A percentile compares a stretch with the other conserved stretches of the same genome.
phyloP scores from a whole-genome alignment of 352 stramenopile genomes.

The Phytophthora macrochlamydospora region DNA sequence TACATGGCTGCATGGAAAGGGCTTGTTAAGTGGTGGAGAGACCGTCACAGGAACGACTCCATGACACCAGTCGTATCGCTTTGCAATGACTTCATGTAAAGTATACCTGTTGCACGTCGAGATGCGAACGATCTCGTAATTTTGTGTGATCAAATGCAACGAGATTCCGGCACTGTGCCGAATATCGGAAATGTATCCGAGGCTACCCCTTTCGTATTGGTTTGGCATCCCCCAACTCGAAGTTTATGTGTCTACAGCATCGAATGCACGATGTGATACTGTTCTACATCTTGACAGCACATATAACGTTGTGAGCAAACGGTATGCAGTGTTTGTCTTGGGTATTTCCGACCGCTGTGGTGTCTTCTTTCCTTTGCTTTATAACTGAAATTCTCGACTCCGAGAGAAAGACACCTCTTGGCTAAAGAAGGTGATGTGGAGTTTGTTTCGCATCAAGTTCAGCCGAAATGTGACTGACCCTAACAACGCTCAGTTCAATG shows the following conservation, averaged over 20 bases:
- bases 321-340: constrained; percentile 6
- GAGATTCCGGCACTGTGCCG: not conserved
- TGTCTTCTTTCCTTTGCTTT: constrained; percentile 4
- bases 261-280: constrained; percentile 1
- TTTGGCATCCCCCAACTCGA: not conserved
- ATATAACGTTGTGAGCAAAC: constrained; percentile 6
- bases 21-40: not conserved
- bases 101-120: not conserved
- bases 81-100: not conserved
- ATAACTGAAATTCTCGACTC: constrained; percentile 10
- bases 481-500: constrained; percentile 9
- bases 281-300: constrained; percentile 14
- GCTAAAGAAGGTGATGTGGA: not conserved
- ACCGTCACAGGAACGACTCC: not conserved
- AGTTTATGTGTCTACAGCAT: not conserved
- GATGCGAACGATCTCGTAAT: not conserved
- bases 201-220: not conserved
- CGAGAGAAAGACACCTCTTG: constrained; percentile 7
- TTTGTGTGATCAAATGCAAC: constrained; percentile 5
- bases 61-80: constrained; percentile 6
- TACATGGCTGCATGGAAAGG: not conserved
- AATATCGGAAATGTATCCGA: constrained; percentile 5
- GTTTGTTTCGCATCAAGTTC: constrained; percentile 2
- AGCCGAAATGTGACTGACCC: constrained; percentile 5
- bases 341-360: constrained; percentile 6